Percentiles rank a stretch among this genome's conserved stretches.
These are phyloP conservation scores for Nyctanthes arbortristis DNA, from an alignment of 257 asterid genomes.

Conservation along the genomic window DNA sequence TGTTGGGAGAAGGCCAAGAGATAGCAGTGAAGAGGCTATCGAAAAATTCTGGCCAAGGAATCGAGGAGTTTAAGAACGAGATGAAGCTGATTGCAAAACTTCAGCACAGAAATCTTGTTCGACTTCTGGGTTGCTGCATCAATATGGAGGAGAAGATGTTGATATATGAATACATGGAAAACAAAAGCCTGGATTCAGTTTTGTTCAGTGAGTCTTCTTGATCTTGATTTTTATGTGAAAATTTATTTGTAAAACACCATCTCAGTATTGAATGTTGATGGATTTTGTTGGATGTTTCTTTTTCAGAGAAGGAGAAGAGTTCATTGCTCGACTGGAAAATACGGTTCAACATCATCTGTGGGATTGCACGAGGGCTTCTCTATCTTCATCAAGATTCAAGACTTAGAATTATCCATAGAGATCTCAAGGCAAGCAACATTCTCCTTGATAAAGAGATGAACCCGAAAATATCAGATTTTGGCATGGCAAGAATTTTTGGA, in stretches of 20 bases:
- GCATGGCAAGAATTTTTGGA: conserved; percentile 85
- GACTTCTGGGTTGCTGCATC: conserved; percentile 69
- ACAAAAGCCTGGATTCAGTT: conserved; percentile 66
- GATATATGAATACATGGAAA: conserved; percentile 74
- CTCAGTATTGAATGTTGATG: neutral
- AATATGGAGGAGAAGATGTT: conserved; percentile 73
- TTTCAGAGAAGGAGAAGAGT: conserved; percentile 49
- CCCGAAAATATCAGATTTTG: conserved; percentile 81
- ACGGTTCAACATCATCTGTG: conserved; percentile 69
- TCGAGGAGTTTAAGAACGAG: conserved; percentile 74
- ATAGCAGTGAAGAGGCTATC: conserved; percentile 78
- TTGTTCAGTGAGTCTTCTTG: conserved; percentile 52
- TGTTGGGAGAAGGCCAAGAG: conserved; percentile 53
- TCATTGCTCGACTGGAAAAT: conserved; percentile 56
- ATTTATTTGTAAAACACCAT: neutral
- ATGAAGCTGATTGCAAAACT: conserved; percentile 66
- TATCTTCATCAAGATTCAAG: conserved; percentile 87
- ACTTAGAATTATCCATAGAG: conserved; percentile 73
- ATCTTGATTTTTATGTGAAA: neutral
- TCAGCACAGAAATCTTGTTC: conserved; percentile 73
- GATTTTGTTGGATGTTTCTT: neutral
- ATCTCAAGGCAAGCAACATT: conserved; percentile 76
- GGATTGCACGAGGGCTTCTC: conserved; percentile 67
- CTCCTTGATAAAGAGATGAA: conserved; percentile 66
- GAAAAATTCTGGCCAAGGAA: conserved; percentile 64